Evolutionary conservation across 2,329 filamentous ascomycete species (phyloP).

Genomic region (Fusarium coffeatum): DNA sequence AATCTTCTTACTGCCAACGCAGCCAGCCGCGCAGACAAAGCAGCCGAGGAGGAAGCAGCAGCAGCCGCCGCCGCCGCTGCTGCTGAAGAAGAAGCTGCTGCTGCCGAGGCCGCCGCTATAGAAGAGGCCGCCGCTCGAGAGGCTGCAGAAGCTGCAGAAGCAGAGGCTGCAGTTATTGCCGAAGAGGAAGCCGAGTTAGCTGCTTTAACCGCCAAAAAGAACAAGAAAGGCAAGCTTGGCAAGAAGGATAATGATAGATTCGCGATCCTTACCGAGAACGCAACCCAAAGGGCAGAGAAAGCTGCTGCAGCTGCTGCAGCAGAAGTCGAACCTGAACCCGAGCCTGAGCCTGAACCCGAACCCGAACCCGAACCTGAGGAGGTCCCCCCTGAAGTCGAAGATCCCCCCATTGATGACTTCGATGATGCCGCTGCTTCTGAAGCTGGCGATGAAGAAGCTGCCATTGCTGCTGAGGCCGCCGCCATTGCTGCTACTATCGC

Average conservation of each 20-base stretch:
- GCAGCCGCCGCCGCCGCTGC: conserved; percentile 32
- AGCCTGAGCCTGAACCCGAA: conserved; percentile 41
- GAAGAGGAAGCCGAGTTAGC: conserved; percentile 45
- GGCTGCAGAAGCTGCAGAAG: conserved; percentile 36
- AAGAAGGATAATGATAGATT: conserved; percentile 49
- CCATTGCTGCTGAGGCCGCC: conserved; percentile 49
- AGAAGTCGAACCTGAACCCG: conserved; percentile 14
- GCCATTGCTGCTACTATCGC: conserved; percentile 21
- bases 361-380: conserved; percentile 43
- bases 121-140: conserved; percentile 29
- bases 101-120: conserved; percentile 22
- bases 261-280: conserved; percentile 40
- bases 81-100: conserved; percentile 30
- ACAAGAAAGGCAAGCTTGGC: conserved; percentile 46
- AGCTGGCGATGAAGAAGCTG: conserved; percentile 33
- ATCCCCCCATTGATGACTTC: conserved; percentile 16
- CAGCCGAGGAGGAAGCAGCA: conserved; percentile 34
- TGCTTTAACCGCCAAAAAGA: conserved; percentile 51
- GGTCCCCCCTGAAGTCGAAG: background rate
- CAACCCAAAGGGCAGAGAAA: conserved; percentile 38
- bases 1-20: conserved; percentile 51
- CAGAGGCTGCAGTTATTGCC: conserved; percentile 32
- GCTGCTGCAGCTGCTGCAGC: conserved; percentile 10
- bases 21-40: conserved; percentile 43
- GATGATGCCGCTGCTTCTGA: conserved; percentile 32